Percentiles rank a stretch among this genome's conserved stretches.
phyloP scores from a whole-genome alignment of 768 basidiomycete species.

The Phylloporus rhodoxanthus region DNA sequence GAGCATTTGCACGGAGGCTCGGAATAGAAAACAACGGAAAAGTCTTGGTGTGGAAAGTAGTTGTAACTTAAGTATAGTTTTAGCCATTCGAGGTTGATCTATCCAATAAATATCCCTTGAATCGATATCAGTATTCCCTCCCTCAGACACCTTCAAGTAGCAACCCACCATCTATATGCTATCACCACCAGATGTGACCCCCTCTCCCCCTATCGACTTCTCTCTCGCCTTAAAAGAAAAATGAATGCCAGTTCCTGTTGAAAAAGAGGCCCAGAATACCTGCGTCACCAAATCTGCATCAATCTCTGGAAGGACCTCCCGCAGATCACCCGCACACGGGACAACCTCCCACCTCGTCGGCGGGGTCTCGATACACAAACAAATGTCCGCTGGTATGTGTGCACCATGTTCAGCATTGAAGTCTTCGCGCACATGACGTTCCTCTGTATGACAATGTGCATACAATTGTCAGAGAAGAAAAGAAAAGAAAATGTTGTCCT shows the following conservation, averaged over 20 bases:
- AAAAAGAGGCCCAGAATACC: slow-evolving; percentile 30
- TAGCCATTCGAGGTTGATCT: not conserved
- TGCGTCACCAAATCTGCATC: slow-evolving; percentile 52
- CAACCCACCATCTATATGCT: not conserved
- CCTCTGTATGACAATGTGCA: slow-evolving; percentile 42
- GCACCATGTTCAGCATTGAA: slow-evolving; percentile 73
- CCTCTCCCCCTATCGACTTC: slow-evolving; percentile 16
- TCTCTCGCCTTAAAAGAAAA: slow-evolving; percentile 26
- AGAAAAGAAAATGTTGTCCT: not conserved
- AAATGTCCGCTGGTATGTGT: slow-evolving; percentile 74
- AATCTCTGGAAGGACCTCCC: slow-evolving; percentile 59
- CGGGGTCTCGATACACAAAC: slow-evolving; percentile 66
- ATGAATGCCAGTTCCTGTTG: not conserved
- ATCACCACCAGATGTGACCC: slow-evolving; percentile 15
- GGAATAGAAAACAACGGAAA: not conserved
- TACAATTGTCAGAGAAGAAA: not conserved
- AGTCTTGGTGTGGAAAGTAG: not conserved
- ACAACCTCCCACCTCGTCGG: slow-evolving; percentile 70
- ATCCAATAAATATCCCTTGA: not conserved
- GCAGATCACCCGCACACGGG: slow-evolving; percentile 47
- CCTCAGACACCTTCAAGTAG: too few relatives aligned
- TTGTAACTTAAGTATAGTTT: not conserved
- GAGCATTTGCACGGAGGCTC: not conserved
- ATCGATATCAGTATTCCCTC: too few relatives aligned
- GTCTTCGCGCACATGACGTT: slow-evolving; percentile 52